These are phyloP conservation scores for Phaeosphaeriaceae sp. DNA, from an alignment of 2,329 filamentous ascomycete species.

Conservation along the genomic window DNA sequence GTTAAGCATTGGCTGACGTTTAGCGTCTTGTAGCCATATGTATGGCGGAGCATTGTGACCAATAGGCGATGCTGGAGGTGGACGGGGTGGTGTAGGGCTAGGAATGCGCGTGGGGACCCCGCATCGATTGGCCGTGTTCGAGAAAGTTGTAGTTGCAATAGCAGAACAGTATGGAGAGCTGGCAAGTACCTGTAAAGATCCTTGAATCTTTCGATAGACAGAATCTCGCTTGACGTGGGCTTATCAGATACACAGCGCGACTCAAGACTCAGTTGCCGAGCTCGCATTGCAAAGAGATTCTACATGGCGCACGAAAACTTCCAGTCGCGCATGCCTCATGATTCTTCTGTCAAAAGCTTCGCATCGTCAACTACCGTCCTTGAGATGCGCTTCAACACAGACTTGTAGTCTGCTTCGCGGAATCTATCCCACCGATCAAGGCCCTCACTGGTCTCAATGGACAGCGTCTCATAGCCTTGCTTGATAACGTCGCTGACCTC, in stretches of 20 bases:
- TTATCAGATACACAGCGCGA: neutral
- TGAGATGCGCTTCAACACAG: constrained; percentile 84
- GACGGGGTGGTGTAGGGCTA: neutral
- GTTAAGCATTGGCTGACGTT: constrained; percentile 18
- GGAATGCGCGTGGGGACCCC: constrained; percentile 1
- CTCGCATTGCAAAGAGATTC: neutral
- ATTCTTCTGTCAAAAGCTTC: constrained; percentile 54
- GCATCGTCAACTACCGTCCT: constrained; percentile 78
- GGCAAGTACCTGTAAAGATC: neutral
- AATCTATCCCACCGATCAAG: constrained; percentile 86
- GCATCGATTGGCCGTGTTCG: neutral
- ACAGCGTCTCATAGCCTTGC: constrained; percentile 93
- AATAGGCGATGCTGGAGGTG: constrained; percentile 7
- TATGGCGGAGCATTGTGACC: neutral
- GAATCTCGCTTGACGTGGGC: neutral
- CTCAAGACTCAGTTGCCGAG: neutral
- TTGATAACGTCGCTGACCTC: constrained; percentile 93
- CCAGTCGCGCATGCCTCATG: neutral
- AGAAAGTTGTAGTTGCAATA: neutral
- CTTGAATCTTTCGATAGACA: neutral
- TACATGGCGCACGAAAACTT: no score
- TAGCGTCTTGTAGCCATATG: neutral
- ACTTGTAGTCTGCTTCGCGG: constrained; percentile 84
- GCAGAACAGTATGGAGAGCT: neutral
- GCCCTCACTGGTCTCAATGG: constrained; percentile 87